Conservation (phyloP, 202 grass and related monocot species). For the Eragrostis tef region DNA sequence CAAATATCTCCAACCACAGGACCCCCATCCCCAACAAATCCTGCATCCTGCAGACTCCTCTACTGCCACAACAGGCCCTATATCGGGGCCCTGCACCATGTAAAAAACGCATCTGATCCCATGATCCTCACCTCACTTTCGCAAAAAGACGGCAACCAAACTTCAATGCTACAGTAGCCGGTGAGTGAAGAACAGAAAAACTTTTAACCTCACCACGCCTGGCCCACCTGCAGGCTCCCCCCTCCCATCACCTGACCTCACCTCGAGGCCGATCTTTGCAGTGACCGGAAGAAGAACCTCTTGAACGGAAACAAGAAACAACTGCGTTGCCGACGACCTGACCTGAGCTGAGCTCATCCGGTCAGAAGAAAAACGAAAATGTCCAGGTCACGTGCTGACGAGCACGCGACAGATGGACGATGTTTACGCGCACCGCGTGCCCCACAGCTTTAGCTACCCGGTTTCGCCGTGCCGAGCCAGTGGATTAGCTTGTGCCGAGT, state of each 20-base stretch:
- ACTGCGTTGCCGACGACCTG: not conserved
- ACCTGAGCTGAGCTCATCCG: not conserved
- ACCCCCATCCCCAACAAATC: not conserved
- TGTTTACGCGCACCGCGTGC: not conserved
- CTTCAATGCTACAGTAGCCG: not conserved
- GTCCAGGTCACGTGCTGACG: not conserved
- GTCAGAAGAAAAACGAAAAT: not conserved
- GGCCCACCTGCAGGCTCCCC: too few relatives aligned
- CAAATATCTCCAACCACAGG: constrained; percentile 32
- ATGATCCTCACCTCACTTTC: not conserved
- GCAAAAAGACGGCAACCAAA: not conserved
- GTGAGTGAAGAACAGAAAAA: too few relatives aligned
- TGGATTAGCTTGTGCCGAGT: not conserved
- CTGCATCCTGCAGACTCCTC: constrained; percentile 4
- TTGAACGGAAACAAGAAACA: not conserved
- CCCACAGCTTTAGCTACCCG: not conserved
- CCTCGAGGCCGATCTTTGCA: too few relatives aligned
- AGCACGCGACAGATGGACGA: not conserved
- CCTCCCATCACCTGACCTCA: too few relatives aligned
- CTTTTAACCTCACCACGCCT: too few relatives aligned
- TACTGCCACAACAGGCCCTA: not conserved
- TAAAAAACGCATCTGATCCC: not conserved
- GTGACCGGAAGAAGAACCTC: too few relatives aligned
- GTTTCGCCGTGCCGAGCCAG: not conserved
- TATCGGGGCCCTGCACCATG: constrained; percentile 8